A percentile compares a stretch with the other conserved stretches of the same genome.
phyloP scores from a whole-genome alignment of 2,329 filamentous ascomycete genomes.

The Acephala macrosclerotiorum region DNA sequence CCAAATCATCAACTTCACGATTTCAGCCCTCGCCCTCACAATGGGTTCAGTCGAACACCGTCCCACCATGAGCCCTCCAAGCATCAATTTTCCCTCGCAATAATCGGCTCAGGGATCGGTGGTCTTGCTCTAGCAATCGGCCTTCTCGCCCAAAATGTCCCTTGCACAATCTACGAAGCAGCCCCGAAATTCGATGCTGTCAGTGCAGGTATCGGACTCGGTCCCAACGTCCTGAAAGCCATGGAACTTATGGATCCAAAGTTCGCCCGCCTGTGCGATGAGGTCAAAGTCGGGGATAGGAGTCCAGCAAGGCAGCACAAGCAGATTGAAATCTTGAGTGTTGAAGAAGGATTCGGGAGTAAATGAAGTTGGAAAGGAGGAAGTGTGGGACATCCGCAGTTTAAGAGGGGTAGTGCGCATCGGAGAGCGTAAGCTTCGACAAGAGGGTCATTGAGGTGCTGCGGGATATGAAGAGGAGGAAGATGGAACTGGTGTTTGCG shows the following conservation, averaged over 20 bases:
- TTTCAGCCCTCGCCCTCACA: not conserved
- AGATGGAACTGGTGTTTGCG: slow-evolving; percentile 45
- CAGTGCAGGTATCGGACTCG: slow-evolving; percentile 47
- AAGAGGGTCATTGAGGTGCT: slow-evolving; percentile 41
- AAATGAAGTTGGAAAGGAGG: slow-evolving; percentile 47
- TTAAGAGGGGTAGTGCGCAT: slow-evolving; percentile 50
- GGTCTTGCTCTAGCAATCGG: slow-evolving; percentile 34
- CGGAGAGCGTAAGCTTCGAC: slow-evolving; percentile 46
- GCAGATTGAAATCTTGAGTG: slow-evolving; percentile 51
- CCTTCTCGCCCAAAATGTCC: slow-evolving; percentile 27
- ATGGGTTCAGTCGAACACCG: not conserved
- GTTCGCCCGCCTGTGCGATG: slow-evolving; percentile 48
- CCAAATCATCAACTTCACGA: too few species aligned
- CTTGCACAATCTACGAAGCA: slow-evolving; percentile 31
- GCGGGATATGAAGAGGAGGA: slow-evolving; percentile 18
- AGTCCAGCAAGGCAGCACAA: slow-evolving; percentile 47
- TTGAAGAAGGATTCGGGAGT: slow-evolving; percentile 51
- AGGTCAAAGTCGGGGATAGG: slow-evolving; percentile 49
- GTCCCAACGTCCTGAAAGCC: slow-evolving; percentile 50
- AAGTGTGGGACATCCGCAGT: slow-evolving; percentile 47
- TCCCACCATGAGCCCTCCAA: not conserved
- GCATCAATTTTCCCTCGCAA: slow-evolving; percentile 23
- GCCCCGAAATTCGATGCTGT: slow-evolving; percentile 32
- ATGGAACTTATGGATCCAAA: slow-evolving; percentile 51
- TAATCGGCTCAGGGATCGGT: slow-evolving; percentile 33